Evolutionary conservation across 106 monocot species (phyloP), one percentile per base, ranked within the genome.

Genomic region (Platanthera zijinensis): DNA sequence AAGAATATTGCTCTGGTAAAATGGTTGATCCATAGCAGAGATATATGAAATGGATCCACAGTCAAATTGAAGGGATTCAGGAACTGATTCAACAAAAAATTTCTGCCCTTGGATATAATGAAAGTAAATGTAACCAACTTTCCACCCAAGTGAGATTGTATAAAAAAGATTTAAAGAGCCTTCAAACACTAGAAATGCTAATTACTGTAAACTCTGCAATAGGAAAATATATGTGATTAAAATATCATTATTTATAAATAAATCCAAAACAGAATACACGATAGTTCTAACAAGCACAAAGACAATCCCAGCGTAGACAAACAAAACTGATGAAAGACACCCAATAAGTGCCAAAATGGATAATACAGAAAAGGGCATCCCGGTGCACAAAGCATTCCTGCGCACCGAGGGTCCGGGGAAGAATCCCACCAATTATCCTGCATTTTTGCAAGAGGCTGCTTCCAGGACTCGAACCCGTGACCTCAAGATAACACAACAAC

Each of bases 41-140:
- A 13, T 81, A 50, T 52, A 80, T 17, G 83, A 80, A 69, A 30
- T 56, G 54, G 87, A 80, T 25, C 46, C 79, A 71, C 77, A 61
- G 14, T 80, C 82, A 78, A 83, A 80, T 57, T 80, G 84, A 74
- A 87, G 73, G 14, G 76, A 14, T 51, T 84, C 84, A 71, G 76
- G 15, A 18, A 87, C 52, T 14, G 78, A 52, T 59, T 79, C 76
- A 59, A 74, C 46, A 19, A 50, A 73, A 57, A 51, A 78, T 74
- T 57, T 78, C 71, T 78, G 80, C 14, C 83, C 63, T 83, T 80
- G 86, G 74, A 86, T 70, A 3, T 1, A 70, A 3, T 39, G 18
- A 19, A n/a, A 3, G 70, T 17, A 70, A 13, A 11, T 10, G 5
- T 32, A 32, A n/a, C 32, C 12, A 12, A 66, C 11, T 66, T 64